Evolutionary conservation across 306 rosid species (phyloP).

Genomic region (Crotalaria pallida): DNA sequence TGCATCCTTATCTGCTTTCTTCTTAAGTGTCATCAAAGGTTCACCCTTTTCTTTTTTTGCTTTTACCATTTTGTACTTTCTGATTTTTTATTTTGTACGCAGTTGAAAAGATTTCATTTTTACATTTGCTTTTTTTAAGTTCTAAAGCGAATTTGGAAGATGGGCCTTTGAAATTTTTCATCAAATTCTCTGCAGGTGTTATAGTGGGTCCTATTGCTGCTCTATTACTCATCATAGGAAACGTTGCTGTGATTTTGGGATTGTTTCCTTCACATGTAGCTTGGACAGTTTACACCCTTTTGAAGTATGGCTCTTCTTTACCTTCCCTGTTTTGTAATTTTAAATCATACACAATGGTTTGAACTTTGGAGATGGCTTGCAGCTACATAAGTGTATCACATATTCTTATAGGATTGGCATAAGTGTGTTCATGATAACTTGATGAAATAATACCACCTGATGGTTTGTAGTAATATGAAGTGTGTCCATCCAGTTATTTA

Average conservation of each 20-base stretch:
- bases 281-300: slow-evolving; percentile 69
- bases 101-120: neutral
- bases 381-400: too few species aligned
- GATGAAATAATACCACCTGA: too few species aligned
- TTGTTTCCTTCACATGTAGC: slow-evolving; percentile 67
- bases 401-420: too few species aligned
- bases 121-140: neutral
- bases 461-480: too few species aligned
- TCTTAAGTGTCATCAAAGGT: slow-evolving; percentile 74
- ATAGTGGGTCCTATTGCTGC: slow-evolving; percentile 76
- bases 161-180: slow-evolving; percentile 28
- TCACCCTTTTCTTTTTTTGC: slow-evolving; percentile 12
- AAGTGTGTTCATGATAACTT: too few species aligned
- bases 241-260: slow-evolving; percentile 64
- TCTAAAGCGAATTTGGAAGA: slow-evolving; percentile 12
- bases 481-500: too few species aligned
- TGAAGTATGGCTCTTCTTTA: slow-evolving; percentile 32
- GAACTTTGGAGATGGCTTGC: too few species aligned
- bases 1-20: slow-evolving; percentile 62
- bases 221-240: slow-evolving; percentile 58
- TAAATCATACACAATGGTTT: too few species aligned
- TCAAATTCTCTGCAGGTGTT: slow-evolving; percentile 45
- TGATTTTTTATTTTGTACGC: neutral
- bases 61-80: neutral
- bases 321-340: neutral